Percentiles rank a stretch among this genome's conserved stretches.
Evolutionary conservation across 2,329 filamentous ascomycete species (phyloP).

Genomic region (Arthrobotrys entomopaga): DNA sequence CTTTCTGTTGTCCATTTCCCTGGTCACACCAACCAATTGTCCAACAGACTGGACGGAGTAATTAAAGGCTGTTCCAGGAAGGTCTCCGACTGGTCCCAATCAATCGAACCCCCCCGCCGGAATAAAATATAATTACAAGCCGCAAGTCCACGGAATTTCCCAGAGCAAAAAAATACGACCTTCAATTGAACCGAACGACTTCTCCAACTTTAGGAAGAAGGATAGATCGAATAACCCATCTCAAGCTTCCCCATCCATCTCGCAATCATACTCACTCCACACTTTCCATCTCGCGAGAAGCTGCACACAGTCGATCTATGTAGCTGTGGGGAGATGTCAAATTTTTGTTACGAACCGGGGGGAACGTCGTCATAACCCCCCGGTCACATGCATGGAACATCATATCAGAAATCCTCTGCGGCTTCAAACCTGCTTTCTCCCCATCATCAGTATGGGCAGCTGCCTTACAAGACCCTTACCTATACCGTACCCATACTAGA

Average conservation of each 20-base stretch:
- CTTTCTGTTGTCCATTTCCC: no score
- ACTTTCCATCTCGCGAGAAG: not conserved
- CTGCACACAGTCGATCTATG: not conserved
- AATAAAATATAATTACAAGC: no score
- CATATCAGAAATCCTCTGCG: not conserved
- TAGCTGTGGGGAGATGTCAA: constrained; percentile 8
- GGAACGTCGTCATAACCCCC: constrained; percentile 39
- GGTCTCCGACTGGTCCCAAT: constrained; percentile 30
- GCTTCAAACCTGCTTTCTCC: constrained; percentile 27
- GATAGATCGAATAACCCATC: not conserved
- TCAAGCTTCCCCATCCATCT: not conserved
- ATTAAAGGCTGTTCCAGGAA: constrained; percentile 33
- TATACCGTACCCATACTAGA: not conserved
- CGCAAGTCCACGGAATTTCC: not conserved
- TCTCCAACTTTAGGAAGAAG: not conserved
- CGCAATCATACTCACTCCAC: not conserved
- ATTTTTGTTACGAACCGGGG: constrained; percentile 14
- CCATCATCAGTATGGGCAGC: no score
- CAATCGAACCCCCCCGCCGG: no score
- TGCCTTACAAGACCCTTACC: no score
- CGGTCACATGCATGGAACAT: constrained; percentile 20
- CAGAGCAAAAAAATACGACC: not conserved
- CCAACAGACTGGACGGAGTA: no score
- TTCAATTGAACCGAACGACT: not conserved
- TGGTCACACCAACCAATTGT: no score